Conservation (phyloP, 1,284 basidiomycete species). For the Cutaneotrichosporon sp. region DNA sequence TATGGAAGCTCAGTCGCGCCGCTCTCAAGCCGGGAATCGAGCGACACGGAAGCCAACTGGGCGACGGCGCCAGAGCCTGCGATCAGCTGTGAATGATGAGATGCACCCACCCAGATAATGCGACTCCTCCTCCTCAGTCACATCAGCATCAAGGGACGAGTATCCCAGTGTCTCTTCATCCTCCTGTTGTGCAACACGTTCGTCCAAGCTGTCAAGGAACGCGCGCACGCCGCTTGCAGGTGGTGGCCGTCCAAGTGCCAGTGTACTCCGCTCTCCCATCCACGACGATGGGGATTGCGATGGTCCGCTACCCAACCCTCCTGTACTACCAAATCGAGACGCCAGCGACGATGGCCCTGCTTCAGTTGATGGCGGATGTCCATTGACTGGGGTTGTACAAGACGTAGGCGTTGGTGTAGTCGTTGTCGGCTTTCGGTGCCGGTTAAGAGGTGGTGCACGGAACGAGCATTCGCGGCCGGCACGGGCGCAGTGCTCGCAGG, state of each 20-base stretch:
- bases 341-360: background rate
- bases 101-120: constrained; percentile 21
- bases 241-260: background rate
- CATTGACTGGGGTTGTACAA: background rate
- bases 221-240: constrained; percentile 1
- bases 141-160: constrained; percentile 20
- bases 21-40: constrained; percentile 13
- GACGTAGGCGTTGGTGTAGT: background rate
- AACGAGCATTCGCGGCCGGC: constrained; percentile 16
- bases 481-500: constrained; percentile 17
- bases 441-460: constrained; percentile 14
- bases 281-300: constrained; percentile 1
- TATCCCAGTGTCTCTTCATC: constrained; percentile 9
- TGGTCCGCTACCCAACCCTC: background rate
- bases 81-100: no score
- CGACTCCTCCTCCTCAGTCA: constrained; percentile 21
- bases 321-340: background rate
- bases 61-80: constrained; percentile 19
- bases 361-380: background rate
- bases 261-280: constrained; percentile 11
- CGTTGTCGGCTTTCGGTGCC: constrained; percentile 15
- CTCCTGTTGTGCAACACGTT: constrained; percentile 2
- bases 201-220: constrained; percentile 17
- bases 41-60: constrained; percentile 13
- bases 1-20: constrained; percentile 9